These are phyloP conservation scores for Rhodotorula graminis DNA, from an alignment of 768 basidiomycete species.

Conservation along the genomic window DNA sequence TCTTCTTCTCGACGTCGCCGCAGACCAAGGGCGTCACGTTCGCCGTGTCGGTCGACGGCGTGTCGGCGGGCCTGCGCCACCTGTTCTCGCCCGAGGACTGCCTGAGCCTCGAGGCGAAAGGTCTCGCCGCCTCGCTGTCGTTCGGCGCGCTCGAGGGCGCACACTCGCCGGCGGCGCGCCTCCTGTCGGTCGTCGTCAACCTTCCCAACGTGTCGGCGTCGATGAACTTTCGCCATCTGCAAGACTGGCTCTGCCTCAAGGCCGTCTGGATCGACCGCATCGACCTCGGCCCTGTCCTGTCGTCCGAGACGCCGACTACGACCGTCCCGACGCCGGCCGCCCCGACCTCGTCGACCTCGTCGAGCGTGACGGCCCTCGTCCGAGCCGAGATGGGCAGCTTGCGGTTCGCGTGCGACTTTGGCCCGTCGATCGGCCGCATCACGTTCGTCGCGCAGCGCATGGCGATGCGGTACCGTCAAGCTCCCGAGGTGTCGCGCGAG, in stretches of 20 bases:
- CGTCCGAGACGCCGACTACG: neutral
- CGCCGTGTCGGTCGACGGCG: conserved; percentile 71
- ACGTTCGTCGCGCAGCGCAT: conserved; percentile 60
- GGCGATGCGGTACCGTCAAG: conserved; percentile 61
- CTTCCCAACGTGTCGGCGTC: conserved; percentile 56
- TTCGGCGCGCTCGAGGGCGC: conserved; percentile 55
- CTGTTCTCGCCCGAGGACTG: conserved; percentile 46
- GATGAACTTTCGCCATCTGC: conserved; percentile 75
- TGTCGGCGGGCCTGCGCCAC: conserved; percentile 75
- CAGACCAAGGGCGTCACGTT: conserved; percentile 67
- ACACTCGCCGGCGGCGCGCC: conserved; percentile 49
- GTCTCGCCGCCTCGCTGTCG: conserved; percentile 70
- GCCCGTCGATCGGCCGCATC: conserved; percentile 72
- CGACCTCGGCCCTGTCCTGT: conserved; percentile 55
- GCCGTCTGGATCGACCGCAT: conserved; percentile 90
- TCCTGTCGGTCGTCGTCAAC: conserved; percentile 69
- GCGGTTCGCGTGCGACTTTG: conserved; percentile 71
- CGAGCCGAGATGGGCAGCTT: conserved; percentile 69
- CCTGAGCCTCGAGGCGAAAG: conserved; percentile 63
- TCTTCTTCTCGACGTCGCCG: conserved; percentile 71
- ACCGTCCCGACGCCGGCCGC: neutral
- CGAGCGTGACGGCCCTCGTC: conserved; percentile 56
- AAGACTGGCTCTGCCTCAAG: conserved; percentile 90
- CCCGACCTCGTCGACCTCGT: too few relatives aligned
- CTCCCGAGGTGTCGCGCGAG: conserved; percentile 61